Evolutionary conservation across 306 rosid genomes (phyloP), one percentile per base, ranked within the genome.

Genomic region (Sicyos edulis): DNA sequence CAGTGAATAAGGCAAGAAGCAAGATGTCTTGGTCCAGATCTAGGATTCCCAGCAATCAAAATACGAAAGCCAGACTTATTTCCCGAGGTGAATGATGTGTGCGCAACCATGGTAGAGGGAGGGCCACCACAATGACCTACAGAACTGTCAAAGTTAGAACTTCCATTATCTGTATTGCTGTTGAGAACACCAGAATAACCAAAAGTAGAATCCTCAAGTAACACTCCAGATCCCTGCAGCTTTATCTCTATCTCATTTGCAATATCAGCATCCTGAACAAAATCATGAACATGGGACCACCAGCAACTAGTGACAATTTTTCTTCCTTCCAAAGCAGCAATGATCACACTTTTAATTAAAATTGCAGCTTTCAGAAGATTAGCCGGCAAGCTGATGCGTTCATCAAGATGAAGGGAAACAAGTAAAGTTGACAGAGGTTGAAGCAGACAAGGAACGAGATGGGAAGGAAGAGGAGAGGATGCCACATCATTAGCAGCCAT

Each of bases 21-120:
- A 83, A 93, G 92, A 83, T 93, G 95, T 81, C 87, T 90, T 77
- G 91, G 98, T 60, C 98, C 98, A 79, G 92, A 83, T 82, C 86
- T 82, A 32, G 91, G 83, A 82, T 76, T 83, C 82, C 97, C 97
- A 80, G 88, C 77, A 77, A 93, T 83, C 81, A 93, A 72, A 83
- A 93, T 74, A 32, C 91, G 89, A 79, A 85, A 88, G 72, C 98
- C 97, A 7, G 82, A 78, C 78, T 76, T 82, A 74, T 80, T 79
- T 60, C 80, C 68, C 67, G 77, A 74, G 72, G 82, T 74, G 74
- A 80, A 74, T 72, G 91, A 73, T 49, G 73, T 56, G 74, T 54
- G 50, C 68, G 71, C 79, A 55, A 71, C 72, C 77, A 83, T 75
- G 75, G 82, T 80, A 57, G 72, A 56, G 37, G 49, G 49, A 74